Base-by-base conservation (phyloP, 73 alveolate genomes). In the Tetrahymena borealis region DNA sequence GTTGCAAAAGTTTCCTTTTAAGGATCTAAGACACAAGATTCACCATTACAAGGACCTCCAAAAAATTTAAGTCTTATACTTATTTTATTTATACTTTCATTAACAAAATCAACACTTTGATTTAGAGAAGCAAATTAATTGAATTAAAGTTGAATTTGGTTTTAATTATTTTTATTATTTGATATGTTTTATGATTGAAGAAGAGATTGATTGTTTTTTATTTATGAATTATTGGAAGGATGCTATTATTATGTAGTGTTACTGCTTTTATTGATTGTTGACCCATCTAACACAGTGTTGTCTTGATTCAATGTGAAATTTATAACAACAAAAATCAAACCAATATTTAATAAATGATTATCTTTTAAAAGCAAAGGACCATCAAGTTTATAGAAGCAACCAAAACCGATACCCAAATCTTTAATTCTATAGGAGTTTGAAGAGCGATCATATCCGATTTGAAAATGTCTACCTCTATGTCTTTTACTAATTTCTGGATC, bases 391-490 rank as follows among this genome's bases (percentile, higher is more conserved):
- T 96, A 95, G 79, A 97, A 97, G 38, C 98, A 97, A 0, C 99
- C 99, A 90, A 95, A 97, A 40, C 99, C 99, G 90, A 96, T 96
- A 20, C 99, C 99, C 32, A 97, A 93, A 94, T 97, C 99, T 24
- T 91, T 96, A 20, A 94, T 91, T 38, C 35, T 35, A 40, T 96
- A 96, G 78, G 78, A 41, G 4, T 38, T 33, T 28, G 43, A 40
- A 5, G 94, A 96, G 11, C 90, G 10, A 36, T 35, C 85, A 90
- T 91, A 96, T 9, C 42, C 92, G 15, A 96, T 94, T 43, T 96
- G 79, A n/a, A 60, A 60, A 16, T 60, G 85, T n/a, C 85, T 60
- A 3, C 96, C 98, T 91, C 94, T 96, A 78, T 92, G 95, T 36
- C 95, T 91, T 43, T 94, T 96, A 60, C 85, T 60, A 7, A 60